Conservation (phyloP, 441 rosid genomes). For the Populus hybrid region DNA sequence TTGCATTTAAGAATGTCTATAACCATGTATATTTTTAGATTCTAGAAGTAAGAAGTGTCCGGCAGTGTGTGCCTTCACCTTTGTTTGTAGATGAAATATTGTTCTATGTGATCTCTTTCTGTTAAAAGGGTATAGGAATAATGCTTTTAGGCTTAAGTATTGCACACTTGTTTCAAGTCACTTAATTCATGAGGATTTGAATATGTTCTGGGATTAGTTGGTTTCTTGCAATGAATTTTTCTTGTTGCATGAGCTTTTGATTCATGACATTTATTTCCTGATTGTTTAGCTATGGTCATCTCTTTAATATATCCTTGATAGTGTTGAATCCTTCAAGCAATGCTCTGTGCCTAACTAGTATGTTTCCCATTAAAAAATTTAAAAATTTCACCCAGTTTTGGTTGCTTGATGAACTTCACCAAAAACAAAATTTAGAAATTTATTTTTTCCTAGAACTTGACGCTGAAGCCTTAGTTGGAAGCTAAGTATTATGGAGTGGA, state of each 20-base stretch:
- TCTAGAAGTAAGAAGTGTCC: background rate
- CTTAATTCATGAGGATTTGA: background rate
- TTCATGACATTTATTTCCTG: background rate
- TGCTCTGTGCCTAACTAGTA: background rate
- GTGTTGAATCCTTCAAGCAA: background rate
- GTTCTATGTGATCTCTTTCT: background rate
- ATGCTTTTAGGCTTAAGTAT: background rate
- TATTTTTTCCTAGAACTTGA: background rate
- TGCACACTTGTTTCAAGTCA: background rate
- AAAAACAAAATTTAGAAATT: background rate
- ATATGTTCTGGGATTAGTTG: background rate
- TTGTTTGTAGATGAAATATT: background rate
- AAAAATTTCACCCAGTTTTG: background rate
- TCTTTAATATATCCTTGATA: background rate
- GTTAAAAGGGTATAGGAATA: background rate
- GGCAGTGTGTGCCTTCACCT: background rate
- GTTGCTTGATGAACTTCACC: background rate
- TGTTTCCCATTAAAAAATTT: background rate
- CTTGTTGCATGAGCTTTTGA: background rate
- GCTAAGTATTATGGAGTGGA: background rate
- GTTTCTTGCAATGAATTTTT: background rate
- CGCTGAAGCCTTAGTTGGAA: background rate
- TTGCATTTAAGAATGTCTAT: background rate
- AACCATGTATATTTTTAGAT: background rate
- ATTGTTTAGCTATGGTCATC: background rate